Conservation (phyloP, 495 filamentous ascomycete genomes). For the Penicillium robsamsonii region DNA sequence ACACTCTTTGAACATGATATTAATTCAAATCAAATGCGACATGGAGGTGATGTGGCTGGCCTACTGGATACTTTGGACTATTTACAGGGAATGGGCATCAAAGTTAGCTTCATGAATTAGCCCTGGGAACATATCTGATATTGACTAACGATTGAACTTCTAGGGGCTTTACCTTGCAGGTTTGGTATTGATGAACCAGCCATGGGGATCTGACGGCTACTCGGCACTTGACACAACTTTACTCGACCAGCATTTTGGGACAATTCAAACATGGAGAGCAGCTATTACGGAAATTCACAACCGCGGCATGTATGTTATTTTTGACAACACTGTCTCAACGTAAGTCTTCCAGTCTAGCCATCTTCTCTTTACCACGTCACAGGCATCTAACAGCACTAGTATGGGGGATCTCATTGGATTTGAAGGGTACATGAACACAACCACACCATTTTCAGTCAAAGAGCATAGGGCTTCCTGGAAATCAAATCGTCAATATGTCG, state of each 20-base stretch:
- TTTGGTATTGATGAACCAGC: slow-evolving; percentile 65
- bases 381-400: slow-evolving; percentile 21
- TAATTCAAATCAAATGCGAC: slow-evolving; percentile 67
- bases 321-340: slow-evolving; percentile 72
- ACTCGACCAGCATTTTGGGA: slow-evolving; percentile 68
- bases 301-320: slow-evolving; percentile 67
- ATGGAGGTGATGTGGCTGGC: slow-evolving; percentile 68
- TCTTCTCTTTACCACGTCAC: neutral
- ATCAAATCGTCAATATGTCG: slow-evolving; percentile 54
- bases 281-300: slow-evolving; percentile 63
- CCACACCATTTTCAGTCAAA: slow-evolving; percentile 56
- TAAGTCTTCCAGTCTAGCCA: slow-evolving; percentile 33
- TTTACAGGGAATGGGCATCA: slow-evolving; percentile 72
- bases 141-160: slow-evolving; percentile 10
- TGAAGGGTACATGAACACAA: slow-evolving; percentile 61
- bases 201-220: slow-evolving; percentile 69
- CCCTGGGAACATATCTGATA: neutral
- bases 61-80: slow-evolving; percentile 68
- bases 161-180: slow-evolving; percentile 70
- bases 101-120: slow-evolving; percentile 37
- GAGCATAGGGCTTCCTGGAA: slow-evolving; percentile 64
- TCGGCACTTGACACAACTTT: slow-evolving; percentile 68
- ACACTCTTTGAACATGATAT: slow-evolving; percentile 69
- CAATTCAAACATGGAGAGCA: slow-evolving; percentile 60
- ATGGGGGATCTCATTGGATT: slow-evolving; percentile 71